Percentiles rank a stretch among this genome's conserved stretches.
Conservation (phyloP, 208 protist genomes). For the Trichomonas gallinae region DNA sequence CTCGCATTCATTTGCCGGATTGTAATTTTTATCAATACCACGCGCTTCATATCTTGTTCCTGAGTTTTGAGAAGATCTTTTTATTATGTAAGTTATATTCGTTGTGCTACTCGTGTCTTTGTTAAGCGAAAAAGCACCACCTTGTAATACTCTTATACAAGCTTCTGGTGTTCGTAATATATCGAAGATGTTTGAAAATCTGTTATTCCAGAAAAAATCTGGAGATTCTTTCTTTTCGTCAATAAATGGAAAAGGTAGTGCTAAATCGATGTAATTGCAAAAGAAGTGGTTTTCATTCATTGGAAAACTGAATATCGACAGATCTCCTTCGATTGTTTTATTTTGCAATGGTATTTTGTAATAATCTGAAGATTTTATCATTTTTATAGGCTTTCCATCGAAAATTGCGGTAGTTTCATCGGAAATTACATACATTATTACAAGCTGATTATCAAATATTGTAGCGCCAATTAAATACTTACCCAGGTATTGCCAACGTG, state of each 20-base stretch:
- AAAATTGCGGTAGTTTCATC: neutral
- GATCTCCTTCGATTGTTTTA: neutral
- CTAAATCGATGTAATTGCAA: neutral
- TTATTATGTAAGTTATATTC: neutral
- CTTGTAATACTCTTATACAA: neutral
- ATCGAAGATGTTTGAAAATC: neutral
- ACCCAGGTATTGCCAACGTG: neutral
- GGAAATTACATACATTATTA: neutral
- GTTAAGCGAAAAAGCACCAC: neutral
- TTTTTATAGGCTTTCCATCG: neutral
- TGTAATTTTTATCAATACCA: neutral
- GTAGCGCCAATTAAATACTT: neutral
- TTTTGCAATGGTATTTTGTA: neutral
- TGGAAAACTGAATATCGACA: neutral
- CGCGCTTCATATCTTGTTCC: neutral
- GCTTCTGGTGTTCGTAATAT: too few relatives aligned
- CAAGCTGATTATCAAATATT: neutral
- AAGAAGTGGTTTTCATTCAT: neutral
- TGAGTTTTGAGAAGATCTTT: neutral
- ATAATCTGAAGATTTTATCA: neutral
- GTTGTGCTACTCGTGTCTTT: neutral
- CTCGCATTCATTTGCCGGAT: constrained; percentile 15
- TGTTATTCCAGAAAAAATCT: neutral
- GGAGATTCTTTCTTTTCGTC: neutral
- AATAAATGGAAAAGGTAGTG: neutral